Conservation (phyloP, 2,329 filamentous ascomycete species). For the Dactylellina parvicollis region DNA sequence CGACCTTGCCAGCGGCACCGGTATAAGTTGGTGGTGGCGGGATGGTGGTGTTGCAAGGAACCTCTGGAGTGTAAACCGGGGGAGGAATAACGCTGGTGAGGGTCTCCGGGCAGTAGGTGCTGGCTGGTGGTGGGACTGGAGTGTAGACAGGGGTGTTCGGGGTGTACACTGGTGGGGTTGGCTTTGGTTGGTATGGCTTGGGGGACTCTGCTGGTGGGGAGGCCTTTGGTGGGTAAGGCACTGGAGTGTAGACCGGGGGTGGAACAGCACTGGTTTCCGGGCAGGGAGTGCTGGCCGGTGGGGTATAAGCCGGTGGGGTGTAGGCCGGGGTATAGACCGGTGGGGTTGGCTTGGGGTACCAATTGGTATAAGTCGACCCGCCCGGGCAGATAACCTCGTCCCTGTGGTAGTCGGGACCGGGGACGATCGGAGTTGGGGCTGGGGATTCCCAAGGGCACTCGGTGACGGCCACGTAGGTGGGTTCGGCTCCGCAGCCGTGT, state of each 20-base stretch:
- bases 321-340: background rate
- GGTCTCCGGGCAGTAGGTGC: constrained; percentile 31
- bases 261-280: background rate
- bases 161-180: background rate
- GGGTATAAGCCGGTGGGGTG: no score
- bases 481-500: constrained; percentile 55
- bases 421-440: constrained; percentile 62
- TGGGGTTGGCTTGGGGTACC: constrained; percentile 20
- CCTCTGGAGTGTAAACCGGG: constrained; percentile 8
- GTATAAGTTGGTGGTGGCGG: constrained; percentile 45
- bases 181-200: background rate
- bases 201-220: background rate
- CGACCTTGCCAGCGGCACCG: constrained; percentile 43
- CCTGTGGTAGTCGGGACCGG: constrained; percentile 21
- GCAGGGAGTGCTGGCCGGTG: constrained; percentile 7
- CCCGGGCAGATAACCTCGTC: constrained; percentile 39
- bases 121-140: background rate
- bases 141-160: background rate
- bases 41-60: constrained; percentile 46
- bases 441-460: constrained; percentile 63
- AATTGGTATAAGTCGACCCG: constrained; percentile 39
- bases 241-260: background rate
- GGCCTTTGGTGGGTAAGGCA: background rate
- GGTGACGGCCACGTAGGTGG: constrained; percentile 62
- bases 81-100: constrained; percentile 30